Conservation (phyloP, 106 monocot genomes). For the Amphibolis antarctica region DNA sequence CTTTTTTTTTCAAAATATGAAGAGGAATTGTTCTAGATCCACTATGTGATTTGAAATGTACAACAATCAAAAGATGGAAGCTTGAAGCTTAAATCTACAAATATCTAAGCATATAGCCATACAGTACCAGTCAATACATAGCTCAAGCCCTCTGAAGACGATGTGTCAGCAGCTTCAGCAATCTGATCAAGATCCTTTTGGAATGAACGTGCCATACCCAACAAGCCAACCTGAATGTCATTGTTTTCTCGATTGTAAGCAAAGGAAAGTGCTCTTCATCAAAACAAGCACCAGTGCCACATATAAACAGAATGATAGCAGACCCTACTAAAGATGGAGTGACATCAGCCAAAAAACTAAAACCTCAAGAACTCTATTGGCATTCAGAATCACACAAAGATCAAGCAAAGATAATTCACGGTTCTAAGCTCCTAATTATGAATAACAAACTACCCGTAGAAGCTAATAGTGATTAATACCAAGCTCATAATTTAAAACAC, state of each 20-base stretch:
- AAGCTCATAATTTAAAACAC: too few species aligned
- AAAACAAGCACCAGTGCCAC: background rate
- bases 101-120: background rate
- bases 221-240: slow-evolving; percentile 62
- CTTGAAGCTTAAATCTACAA: background rate
- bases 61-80: background rate
- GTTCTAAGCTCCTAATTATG: too few species aligned
- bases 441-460: too few species aligned
- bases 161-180: slow-evolving; percentile 82
- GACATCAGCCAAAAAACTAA: background rate
- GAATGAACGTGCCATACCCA: slow-evolving; percentile 81
- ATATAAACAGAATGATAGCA: background rate
- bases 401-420: too few species aligned
- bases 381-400: too few species aligned
- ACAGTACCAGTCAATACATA: slow-evolving; percentile 68
- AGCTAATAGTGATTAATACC: too few species aligned
- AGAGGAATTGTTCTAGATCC: too few species aligned
- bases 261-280: background rate
- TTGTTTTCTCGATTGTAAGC: background rate
- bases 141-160: slow-evolving; percentile 72
- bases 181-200: slow-evolving; percentile 86
- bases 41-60: background rate
- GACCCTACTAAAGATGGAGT: background rate
- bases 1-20: too few species aligned
- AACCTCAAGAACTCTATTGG: too few species aligned